Evolutionary conservation across 2,329 filamentous ascomycete genomes (phyloP).

Genomic region (Ceratocystiopsis sp.): DNA sequence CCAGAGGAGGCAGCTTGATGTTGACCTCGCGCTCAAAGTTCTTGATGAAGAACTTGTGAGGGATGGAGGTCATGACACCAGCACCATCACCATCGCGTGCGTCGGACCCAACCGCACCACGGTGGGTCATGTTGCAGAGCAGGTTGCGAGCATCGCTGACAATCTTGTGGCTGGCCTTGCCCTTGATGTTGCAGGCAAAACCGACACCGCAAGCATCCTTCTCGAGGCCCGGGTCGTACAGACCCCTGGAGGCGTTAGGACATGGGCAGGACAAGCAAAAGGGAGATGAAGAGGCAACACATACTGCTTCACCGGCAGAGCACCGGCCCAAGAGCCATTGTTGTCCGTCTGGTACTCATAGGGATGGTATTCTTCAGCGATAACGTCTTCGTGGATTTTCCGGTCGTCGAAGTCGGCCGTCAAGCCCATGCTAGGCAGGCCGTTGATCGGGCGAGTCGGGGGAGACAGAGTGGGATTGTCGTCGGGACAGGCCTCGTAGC

Average conservation of each 20-base stretch:
- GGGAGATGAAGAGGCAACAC: constrained; percentile 13
- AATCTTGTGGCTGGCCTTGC: constrained; percentile 93
- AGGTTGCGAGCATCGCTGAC: constrained; percentile 89
- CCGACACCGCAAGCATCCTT: constrained; percentile 99
- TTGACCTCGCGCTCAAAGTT: constrained; percentile 88
- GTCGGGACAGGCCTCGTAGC: not conserved
- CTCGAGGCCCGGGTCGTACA: constrained; percentile 90
- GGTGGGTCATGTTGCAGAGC: constrained; percentile 99
- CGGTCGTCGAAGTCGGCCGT: constrained; percentile 51
- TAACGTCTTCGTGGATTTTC: constrained; percentile 43
- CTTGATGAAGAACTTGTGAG: constrained; percentile 96
- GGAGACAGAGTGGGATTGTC: not conserved
- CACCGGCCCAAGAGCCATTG: constrained; percentile 78
- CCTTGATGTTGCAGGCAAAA: constrained; percentile 98
- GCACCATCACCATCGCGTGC: constrained; percentile 95
- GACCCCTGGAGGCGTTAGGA: constrained; percentile 36
- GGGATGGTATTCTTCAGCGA: constrained; percentile 42
- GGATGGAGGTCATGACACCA: constrained; percentile 98
- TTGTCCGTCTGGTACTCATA: constrained; percentile 84
- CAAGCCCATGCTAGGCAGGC: constrained; percentile 53
- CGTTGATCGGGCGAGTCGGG: constrained; percentile 3
- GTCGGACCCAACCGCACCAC: constrained; percentile 94
- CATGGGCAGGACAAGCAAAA: not conserved
- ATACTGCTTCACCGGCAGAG: constrained; percentile 85
- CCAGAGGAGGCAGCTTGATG: constrained; percentile 69